Evolutionary conservation across 352 stramenopile species (phyloP).

Genomic region (Detonula confervacea): DNA sequence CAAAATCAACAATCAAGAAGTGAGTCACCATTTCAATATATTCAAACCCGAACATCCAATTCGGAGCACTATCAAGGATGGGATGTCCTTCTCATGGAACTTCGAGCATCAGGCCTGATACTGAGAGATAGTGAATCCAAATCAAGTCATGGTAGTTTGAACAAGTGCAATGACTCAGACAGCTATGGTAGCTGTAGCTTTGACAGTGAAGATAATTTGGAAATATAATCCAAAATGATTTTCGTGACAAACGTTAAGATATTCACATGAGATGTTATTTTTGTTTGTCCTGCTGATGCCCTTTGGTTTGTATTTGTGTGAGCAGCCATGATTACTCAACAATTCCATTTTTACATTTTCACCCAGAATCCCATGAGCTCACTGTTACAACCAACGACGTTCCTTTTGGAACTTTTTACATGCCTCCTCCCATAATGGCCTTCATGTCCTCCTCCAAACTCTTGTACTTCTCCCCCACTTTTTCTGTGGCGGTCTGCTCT

Average conservation of each 20-base stretch:
- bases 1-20: not conserved
- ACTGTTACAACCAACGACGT: no score
- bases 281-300: no score
- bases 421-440: slow-evolving; percentile 51
- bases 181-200: not conserved
- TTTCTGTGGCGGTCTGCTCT: slow-evolving; percentile 62
- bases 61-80: slow-evolving; percentile 17
- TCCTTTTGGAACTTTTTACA: no score
- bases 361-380: no score
- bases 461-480: slow-evolving; percentile 73
- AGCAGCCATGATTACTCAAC: no score
- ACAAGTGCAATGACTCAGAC: not conserved
- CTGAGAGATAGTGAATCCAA: slow-evolving; percentile 8
- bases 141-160: slow-evolving; percentile 5
- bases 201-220: not conserved
- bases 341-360: no score
- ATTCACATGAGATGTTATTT: no score
- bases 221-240: no score
- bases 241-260: no score
- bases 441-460: slow-evolving; percentile 74
- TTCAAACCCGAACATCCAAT: slow-evolving; percentile 9
- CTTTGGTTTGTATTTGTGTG: no score
- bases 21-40: not conserved
- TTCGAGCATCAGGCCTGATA: slow-evolving; percentile 8
- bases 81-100: slow-evolving; percentile 14